Evolutionary conservation across 331 rosid species (phyloP).

Genomic region (Saraca asoca): DNA sequence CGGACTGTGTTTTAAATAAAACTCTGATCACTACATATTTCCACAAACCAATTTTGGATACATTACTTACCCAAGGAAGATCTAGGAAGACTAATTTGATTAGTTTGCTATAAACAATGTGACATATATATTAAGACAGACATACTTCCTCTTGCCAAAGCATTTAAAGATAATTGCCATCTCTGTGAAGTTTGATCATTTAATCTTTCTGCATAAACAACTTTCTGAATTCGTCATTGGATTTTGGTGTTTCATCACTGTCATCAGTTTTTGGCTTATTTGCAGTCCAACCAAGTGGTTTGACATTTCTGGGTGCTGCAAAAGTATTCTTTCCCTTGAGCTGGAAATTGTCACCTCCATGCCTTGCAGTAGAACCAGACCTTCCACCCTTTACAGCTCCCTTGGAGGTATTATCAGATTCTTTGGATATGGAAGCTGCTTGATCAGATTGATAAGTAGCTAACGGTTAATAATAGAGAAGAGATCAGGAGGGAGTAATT

Average conservation of each 20-base stretch:
- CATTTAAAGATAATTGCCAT: neutral
- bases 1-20: neutral
- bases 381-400: constrained; percentile 39
- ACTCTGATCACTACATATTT: neutral
- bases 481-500: neutral
- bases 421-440: constrained; percentile 45
- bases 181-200: neutral
- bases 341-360: constrained; percentile 49
- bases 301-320: constrained; percentile 83
- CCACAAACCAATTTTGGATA: neutral
- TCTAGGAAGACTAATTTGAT: constrained; percentile 6
- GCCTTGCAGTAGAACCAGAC: constrained; percentile 35
- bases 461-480: neutral
- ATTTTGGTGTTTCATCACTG: constrained; percentile 69
- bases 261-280: constrained; percentile 55
- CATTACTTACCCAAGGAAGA: neutral
- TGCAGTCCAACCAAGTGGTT: constrained; percentile 59
- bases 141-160: neutral
- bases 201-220: constrained; percentile 57
- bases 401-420: constrained; percentile 43
- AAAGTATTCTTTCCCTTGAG: constrained; percentile 84
- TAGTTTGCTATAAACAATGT: constrained; percentile 1
- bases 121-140: neutral
- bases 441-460: constrained; percentile 33
- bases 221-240: constrained; percentile 87